A percentile compares a stretch with the other conserved stretches of the same genome.
Evolutionary conservation across 2,329 filamentous ascomycete species (phyloP).

Genomic region (Arthroderma sp.): DNA sequence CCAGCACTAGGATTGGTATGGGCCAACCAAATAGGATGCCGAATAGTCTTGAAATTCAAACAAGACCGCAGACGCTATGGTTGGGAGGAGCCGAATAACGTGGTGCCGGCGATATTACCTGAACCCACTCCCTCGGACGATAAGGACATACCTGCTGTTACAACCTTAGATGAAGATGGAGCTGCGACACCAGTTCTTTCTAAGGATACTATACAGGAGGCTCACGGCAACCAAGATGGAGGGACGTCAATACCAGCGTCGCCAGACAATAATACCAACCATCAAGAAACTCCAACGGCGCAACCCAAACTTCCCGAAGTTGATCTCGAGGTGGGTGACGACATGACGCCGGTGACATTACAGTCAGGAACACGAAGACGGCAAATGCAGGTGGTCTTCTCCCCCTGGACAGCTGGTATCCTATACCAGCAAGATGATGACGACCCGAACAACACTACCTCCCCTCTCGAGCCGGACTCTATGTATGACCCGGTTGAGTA

Average conservation of each 20-base stretch:
- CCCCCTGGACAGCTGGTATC: constrained; percentile 51
- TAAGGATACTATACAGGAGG: not conserved
- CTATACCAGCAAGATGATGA: not conserved
- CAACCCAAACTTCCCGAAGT: not conserved
- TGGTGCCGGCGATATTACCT: no score
- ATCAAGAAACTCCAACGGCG: not conserved
- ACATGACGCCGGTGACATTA: constrained; percentile 7
- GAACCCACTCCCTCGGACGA: no score
- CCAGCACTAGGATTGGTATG: constrained; percentile 79
- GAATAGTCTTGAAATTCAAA: constrained; percentile 58
- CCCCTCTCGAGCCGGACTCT: not conserved
- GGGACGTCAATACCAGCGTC: not conserved
- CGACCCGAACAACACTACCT: not conserved
- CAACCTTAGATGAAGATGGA: no score
- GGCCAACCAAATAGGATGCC: constrained; percentile 75
- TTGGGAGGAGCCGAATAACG: no score
- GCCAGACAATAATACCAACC: not conserved
- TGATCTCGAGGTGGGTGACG: constrained; percentile 3
- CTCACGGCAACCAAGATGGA: not conserved
- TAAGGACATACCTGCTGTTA: no score
- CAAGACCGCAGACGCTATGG: not conserved
- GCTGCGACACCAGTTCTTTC: no score
- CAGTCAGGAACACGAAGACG: not conserved
- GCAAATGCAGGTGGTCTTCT: constrained; percentile 77
- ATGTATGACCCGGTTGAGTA: constrained; percentile 6